Conservation (phyloP, 2,329 filamentous ascomycete genomes). For the Apiospora aurea region DNA sequence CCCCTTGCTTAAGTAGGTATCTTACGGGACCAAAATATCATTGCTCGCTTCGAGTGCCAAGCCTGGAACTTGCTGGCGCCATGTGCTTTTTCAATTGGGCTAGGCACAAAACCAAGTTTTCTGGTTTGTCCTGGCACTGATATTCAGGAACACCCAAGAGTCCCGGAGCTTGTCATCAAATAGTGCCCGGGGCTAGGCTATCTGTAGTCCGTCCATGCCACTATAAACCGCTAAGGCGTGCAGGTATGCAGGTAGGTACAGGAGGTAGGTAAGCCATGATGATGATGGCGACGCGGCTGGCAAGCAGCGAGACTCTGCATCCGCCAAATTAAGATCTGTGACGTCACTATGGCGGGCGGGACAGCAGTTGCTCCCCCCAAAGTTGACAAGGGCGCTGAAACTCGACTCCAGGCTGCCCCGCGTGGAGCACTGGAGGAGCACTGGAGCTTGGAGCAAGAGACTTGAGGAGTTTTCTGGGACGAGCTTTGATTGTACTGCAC, state of each 20-base stretch:
- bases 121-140: not conserved
- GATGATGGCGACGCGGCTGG: not conserved
- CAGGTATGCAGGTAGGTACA: too few relatives aligned
- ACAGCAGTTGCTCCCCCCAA: not conserved
- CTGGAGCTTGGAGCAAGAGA: not conserved
- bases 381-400: slow-evolving; percentile 5
- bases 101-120: slow-evolving; percentile 12
- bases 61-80: not conserved
- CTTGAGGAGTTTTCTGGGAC: not conserved
- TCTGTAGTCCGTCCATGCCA: not conserved
- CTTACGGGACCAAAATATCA: not conserved
- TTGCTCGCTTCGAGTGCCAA: not conserved
- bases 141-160: slow-evolving; percentile 13
- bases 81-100: slow-evolving; percentile 1
- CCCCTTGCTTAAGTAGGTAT: not conserved
- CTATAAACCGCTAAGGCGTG: too few relatives aligned
- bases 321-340: not conserved
- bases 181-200: slow-evolving; percentile 6
- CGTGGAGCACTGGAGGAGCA: slow-evolving; percentile 11
- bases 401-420: slow-evolving; percentile 20
- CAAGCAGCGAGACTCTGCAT: not conserved
- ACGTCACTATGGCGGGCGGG: slow-evolving; percentile 20
- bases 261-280: not conserved
- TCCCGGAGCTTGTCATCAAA: slow-evolving; percentile 19
- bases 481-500: not conserved